Conservation (phyloP, 352 stramenopile species). For the Pythium vanterpoolii region DNA sequence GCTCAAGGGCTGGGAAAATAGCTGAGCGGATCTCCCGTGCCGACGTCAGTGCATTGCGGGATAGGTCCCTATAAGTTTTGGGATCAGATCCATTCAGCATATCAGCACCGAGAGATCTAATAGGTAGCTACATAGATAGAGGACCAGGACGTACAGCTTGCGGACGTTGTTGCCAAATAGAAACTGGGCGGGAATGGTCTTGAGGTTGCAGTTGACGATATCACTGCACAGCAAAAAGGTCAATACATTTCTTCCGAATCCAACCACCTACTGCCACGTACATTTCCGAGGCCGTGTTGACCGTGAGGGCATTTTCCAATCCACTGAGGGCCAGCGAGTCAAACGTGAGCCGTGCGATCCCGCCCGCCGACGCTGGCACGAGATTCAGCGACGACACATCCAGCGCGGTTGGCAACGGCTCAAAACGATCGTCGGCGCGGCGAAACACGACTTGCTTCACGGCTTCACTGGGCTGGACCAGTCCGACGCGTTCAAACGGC, state of each 20-base stretch:
- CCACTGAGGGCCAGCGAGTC: conserved; percentile 40
- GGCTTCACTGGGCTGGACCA: conserved; percentile 50
- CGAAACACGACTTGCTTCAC: conserved; percentile 54
- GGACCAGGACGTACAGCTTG: conserved; percentile 51
- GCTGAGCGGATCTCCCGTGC: background rate
- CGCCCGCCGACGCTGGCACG: conserved; percentile 37
- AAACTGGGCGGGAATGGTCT: conserved; percentile 50
- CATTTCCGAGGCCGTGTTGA: conserved; percentile 54
- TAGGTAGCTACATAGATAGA: too few relatives aligned
- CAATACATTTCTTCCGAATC: too few relatives aligned
- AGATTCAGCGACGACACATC: conserved; percentile 73
- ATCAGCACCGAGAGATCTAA: background rate
- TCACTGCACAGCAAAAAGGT: too few relatives aligned
- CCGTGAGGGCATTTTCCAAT: conserved; percentile 44
- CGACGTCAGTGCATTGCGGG: conserved; percentile 16
- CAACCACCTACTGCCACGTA: conserved; percentile 18
- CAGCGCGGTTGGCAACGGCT: conserved; percentile 37
- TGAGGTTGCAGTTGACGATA: conserved; percentile 69
- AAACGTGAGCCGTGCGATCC: conserved; percentile 56
- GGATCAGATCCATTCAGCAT: too few relatives aligned
- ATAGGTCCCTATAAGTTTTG: conserved; percentile 19
- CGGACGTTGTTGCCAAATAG: conserved; percentile 40
- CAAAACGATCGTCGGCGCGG: conserved; percentile 26
- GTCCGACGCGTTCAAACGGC: conserved; percentile 68
- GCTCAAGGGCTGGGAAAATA: conserved; percentile 16